phyloP scores from a whole-genome alignment of 192 early-diverging fungal species.

The Geosiphon pyriformis region DNA sequence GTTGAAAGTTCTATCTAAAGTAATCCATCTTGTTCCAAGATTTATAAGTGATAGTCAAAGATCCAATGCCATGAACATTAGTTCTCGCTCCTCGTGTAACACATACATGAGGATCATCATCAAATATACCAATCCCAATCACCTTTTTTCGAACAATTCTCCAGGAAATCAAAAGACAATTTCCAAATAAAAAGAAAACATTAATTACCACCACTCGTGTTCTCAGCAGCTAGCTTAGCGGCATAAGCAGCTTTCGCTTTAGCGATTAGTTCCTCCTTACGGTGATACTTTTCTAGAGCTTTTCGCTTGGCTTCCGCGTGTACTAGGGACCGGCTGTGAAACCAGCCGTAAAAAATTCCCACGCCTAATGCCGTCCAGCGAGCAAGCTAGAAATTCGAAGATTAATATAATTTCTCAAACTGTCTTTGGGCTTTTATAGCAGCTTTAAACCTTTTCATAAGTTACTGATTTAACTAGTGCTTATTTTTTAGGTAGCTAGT shows the following conservation, averaged over 20 bases:
- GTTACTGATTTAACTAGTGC: no score
- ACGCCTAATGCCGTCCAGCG: constrained; percentile 17
- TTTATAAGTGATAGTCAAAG: background rate
- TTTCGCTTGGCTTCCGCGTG: constrained; percentile 8
- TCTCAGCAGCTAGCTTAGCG: background rate
- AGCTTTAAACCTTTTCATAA: no score
- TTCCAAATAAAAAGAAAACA: constrained; percentile 6
- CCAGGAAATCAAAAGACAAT: background rate
- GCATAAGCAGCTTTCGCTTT: constrained; percentile 21
- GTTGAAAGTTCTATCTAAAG: background rate
- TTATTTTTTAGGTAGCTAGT: no score
- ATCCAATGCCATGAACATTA: background rate
- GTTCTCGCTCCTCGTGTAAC: background rate
- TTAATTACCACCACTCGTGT: background rate
- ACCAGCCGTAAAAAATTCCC: constrained; percentile 13
- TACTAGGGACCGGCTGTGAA: constrained; percentile 1
- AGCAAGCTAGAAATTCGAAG: no score
- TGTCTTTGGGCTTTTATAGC: no score
- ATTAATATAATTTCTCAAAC: no score
- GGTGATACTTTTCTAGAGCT: background rate
- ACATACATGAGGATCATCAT: no score
- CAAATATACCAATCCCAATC: no score
- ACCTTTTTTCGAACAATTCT: background rate
- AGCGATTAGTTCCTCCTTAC: constrained; percentile 21
- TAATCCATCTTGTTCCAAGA: background rate